Base-by-base conservation (phyloP, 2,329 filamentous ascomycete genomes). In the Colletotrichum godetiae region DNA sequence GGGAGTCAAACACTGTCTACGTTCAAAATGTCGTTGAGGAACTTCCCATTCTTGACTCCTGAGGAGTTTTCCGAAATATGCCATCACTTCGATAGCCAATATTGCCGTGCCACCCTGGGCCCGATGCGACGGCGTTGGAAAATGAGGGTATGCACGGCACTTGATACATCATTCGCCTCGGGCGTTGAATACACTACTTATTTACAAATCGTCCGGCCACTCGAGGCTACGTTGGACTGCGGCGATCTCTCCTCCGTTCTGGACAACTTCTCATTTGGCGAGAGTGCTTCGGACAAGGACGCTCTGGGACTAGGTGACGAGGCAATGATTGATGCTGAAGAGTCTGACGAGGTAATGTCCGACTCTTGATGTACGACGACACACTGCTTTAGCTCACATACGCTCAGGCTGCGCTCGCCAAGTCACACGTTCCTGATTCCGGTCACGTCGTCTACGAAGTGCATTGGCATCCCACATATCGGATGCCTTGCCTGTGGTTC, bases 401-500 rank as follows among this genome's bases (percentile, higher is more conserved):
- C 31, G 27, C 46, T 42, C 71, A 89, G 86, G 85, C 85, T 55
- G 83, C 81, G 56, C 76, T 88, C 42, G 73, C 79, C 35, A 83
- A 77, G 63, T 77, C 78, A 35, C 75, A 78, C 57, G 77, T 75
- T 60, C 78, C 79, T 71, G 83, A 82, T 73, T 80, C 81, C 75
- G 84, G 84, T 68, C 84, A 87, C 77, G 90, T 94, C 76, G 87
- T 89, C 73, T 95, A 95, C 83, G 92, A 95, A 81, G 90, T 95
- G 77, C 88, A 94, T 78, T 86, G 93, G 74, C 94, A 95, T 77
- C 90, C 92, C 68, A 93, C 92, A 69, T 96, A 95, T 82, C 88
- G 88, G 74, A 89, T 92, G 58, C 94, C 94, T 10, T 93, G 93
- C 72, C 86, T 95, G 68, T 95, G 93, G 89, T 95, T 96, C 84